These are phyloP conservation scores for Neocatenulostroma microsporum DNA, from an alignment of 2,329 filamentous ascomycete genomes.

Conservation along the genomic window DNA sequence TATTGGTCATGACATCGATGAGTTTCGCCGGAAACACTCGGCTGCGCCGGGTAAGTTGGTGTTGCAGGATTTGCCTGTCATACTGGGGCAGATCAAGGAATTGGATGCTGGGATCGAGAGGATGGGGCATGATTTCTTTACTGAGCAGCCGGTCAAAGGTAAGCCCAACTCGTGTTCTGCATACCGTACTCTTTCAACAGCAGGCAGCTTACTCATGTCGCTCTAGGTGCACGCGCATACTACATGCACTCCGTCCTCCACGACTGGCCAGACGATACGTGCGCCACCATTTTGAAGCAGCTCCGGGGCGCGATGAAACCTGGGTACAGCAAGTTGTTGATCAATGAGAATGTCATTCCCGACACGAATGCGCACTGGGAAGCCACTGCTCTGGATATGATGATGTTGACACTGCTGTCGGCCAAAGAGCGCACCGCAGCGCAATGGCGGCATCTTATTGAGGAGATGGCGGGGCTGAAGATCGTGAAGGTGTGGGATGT, in stretches of 20 bases:
- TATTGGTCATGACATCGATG: no score
- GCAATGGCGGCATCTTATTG: slow-evolving; percentile 28
- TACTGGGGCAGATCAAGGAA: slow-evolving; percentile 1
- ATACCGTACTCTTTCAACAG: background rate
- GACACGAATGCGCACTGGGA: slow-evolving; percentile 11
- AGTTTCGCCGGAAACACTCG: no score
- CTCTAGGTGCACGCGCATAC: slow-evolving; percentile 14
- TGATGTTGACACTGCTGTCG: slow-evolving; percentile 33
- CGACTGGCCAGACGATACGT: slow-evolving; percentile 19
- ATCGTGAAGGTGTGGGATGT: slow-evolving; percentile 4
- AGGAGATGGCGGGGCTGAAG: slow-evolving; percentile 11
- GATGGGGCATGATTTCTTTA: slow-evolving; percentile 11
- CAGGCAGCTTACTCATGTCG: background rate
- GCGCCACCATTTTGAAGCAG: slow-evolving; percentile 11
- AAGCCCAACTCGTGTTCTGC: background rate
- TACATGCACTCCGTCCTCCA: slow-evolving; percentile 19
- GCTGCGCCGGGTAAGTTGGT: slow-evolving; percentile 6
- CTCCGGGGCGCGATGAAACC: slow-evolving; percentile 17
- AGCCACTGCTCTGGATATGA: slow-evolving; percentile 29
- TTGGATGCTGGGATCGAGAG: slow-evolving; percentile 1
- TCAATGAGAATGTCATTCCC: slow-evolving; percentile 20
- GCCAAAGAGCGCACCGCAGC: slow-evolving; percentile 34
- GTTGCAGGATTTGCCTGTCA: slow-evolving; percentile 11
- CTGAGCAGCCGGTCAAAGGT: slow-evolving; percentile 10
- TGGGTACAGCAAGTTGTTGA: slow-evolving; percentile 18